Percentiles rank a stretch among this genome's conserved stretches.
phyloP scores from a whole-genome alignment of 352 stramenopile species.

The Saprolegnia parasitica region DNA sequence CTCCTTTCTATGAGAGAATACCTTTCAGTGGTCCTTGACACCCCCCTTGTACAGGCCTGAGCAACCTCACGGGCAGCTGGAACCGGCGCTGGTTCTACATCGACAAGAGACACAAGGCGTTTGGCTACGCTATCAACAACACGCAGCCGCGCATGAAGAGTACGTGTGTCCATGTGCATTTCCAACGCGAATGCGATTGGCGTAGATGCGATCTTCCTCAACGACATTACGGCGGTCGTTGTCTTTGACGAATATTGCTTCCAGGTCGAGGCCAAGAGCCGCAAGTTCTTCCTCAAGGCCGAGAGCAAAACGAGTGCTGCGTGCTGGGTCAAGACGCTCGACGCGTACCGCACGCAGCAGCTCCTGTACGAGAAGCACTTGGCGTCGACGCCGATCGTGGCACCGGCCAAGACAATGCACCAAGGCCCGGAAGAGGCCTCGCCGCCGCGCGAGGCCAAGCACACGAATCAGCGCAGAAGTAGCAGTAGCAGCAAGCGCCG shows the following conservation, averaged over 20 bases:
- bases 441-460: neutral
- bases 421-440: neutral
- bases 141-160: constrained; percentile 27
- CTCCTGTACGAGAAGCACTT: constrained; percentile 66
- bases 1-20: neutral
- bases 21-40: neutral
- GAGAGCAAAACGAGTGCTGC: constrained; percentile 77
- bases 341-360: constrained; percentile 71
- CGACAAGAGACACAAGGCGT: constrained; percentile 63
- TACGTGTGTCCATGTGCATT: neutral
- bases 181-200: neutral
- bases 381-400: constrained; percentile 29
- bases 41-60: constrained; percentile 19
- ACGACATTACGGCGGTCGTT: constrained; percentile 81
- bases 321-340: constrained; percentile 76
- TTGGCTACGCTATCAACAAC: constrained; percentile 63
- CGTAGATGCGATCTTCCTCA: constrained; percentile 72
- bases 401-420: constrained; percentile 4
- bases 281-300: constrained; percentile 80
- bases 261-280: constrained; percentile 73
- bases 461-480: neutral
- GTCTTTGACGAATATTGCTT: constrained; percentile 85
- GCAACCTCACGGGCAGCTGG: constrained; percentile 66
- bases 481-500: neutral
- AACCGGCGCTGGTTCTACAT: constrained; percentile 87